Conservation (phyloP, 2,329 filamentous ascomycete genomes). For the Fusarium anguioides region DNA sequence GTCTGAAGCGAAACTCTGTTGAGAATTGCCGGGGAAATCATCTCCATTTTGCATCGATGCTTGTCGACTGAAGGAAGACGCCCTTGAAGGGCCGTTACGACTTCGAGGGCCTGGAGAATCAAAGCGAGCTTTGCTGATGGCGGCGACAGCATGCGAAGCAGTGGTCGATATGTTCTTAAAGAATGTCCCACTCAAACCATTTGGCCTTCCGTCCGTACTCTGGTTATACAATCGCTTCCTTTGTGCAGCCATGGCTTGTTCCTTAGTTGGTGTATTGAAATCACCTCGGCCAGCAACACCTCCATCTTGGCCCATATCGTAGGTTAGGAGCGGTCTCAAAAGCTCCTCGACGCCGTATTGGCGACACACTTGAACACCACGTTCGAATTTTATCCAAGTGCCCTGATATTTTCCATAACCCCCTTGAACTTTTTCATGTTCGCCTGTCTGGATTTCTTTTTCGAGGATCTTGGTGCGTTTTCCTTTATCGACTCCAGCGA, state of each 20-base stretch:
- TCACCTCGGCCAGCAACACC: constrained; percentile 76
- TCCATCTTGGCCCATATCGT: constrained; percentile 83
- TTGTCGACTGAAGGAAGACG: constrained; percentile 77
- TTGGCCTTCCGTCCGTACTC: constrained; percentile 72
- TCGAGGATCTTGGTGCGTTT: constrained; percentile 98
- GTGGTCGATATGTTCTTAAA: constrained; percentile 97
- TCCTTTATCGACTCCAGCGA: constrained; percentile 96
- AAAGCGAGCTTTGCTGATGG: constrained; percentile 95
- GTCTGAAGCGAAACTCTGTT: constrained; percentile 84
- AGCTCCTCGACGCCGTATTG: constrained; percentile 82
- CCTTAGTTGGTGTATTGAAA: constrained; percentile 95
- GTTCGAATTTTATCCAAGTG: constrained; percentile 96
- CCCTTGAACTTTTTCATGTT: constrained; percentile 98
- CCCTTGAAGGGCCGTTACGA: constrained; percentile 72
- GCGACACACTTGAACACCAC: constrained; percentile 91
- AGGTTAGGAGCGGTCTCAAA: constrained; percentile 78
- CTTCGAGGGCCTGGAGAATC: constrained; percentile 83
- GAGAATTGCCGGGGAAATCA: constrained; percentile 78
- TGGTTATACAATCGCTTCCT: constrained; percentile 89
- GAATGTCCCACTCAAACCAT: constrained; percentile 83
- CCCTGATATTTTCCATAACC: constrained; percentile 99
- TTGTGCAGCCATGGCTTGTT: constrained; percentile 97
- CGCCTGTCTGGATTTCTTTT: constrained; percentile 95
- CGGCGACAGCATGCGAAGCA: constrained; percentile 91
- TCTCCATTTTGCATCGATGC: constrained; percentile 77